phyloP scores from a whole-genome alignment of 2,329 filamentous ascomycete species.

The Colletotrichum navitas region DNA sequence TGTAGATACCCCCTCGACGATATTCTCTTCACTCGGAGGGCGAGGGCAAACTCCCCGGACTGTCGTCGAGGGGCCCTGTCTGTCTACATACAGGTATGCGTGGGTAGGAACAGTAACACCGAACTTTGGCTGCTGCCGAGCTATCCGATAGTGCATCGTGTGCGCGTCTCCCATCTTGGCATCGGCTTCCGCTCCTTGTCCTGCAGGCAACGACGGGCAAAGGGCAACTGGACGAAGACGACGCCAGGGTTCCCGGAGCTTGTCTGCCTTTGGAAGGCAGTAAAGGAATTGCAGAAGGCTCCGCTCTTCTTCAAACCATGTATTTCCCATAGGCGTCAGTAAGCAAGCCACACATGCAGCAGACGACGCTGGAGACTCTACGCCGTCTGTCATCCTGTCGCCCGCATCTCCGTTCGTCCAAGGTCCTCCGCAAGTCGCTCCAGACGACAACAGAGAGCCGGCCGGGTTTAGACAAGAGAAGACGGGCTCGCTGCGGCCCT shows the following conservation, averaged over 20 bases:
- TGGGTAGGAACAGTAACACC: background rate
- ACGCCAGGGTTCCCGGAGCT: conserved; percentile 6
- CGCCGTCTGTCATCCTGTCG: background rate
- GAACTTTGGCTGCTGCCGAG: conserved; percentile 28
- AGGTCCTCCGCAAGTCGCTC: background rate
- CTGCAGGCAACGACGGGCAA: conserved; percentile 20
- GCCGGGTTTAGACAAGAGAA: background rate
- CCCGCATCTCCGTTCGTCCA: background rate
- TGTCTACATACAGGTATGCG: background rate
- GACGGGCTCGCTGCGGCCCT: background rate
- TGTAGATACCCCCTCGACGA: background rate
- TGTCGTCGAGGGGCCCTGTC: conserved; percentile 10
- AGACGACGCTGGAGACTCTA: background rate
- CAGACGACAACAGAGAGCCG: background rate
- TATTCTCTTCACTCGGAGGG: background rate
- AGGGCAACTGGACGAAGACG: conserved; percentile 13
- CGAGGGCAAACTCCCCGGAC: background rate
- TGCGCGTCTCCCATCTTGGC: conserved; percentile 39
- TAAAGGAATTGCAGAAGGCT: background rate
- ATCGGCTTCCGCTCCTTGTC: conserved; percentile 27
- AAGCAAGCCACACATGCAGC: background rate
- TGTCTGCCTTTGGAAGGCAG: conserved; percentile 3
- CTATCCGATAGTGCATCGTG: conserved; percentile 34
- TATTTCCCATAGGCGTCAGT: no score
- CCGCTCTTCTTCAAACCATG: no score